These are phyloP conservation scores for Omphalea diandra DNA, from an alignment of 441 rosid species.

Conservation along the genomic window DNA sequence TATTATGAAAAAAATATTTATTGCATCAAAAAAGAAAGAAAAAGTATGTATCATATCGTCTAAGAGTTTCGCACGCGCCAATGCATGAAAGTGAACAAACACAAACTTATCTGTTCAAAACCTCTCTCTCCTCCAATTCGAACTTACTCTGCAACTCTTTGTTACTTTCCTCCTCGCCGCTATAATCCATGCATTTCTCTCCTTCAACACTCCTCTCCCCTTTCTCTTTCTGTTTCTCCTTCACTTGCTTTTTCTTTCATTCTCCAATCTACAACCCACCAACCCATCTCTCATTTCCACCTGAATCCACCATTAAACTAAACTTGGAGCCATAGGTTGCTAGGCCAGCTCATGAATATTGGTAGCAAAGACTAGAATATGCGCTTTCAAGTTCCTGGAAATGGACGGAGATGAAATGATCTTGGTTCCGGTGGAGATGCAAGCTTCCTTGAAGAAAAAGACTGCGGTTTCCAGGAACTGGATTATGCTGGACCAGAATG, in stretches of 20 bases:
- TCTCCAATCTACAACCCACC: not conserved
- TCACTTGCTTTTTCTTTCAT: not conserved
- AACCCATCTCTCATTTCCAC: not conserved
- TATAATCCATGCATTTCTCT: not conserved
- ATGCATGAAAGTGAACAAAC: slow-evolving; percentile 6
- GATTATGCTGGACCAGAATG: slow-evolving; percentile 53
- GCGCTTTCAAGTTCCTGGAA: not conserved
- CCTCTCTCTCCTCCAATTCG: slow-evolving; percentile 17
- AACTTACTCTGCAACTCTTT: slow-evolving; percentile 14
- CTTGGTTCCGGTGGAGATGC: slow-evolving; percentile 14
- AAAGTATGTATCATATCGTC: no score
- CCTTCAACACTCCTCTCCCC: not conserved
- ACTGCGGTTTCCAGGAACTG: slow-evolving; percentile 59
- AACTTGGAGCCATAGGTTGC: not conserved
- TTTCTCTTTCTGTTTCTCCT: not conserved
- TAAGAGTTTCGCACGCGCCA: slow-evolving; percentile 17
- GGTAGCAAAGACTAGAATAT: not conserved
- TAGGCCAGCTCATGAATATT: no score
- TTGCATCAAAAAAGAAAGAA: no score
- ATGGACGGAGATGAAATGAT: not conserved
- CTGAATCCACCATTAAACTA: not conserved
- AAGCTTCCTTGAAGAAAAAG: slow-evolving; percentile 48
- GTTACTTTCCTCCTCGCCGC: not conserved
- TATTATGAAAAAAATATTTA: no score
- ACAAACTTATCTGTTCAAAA: not conserved